A percentile compares a stretch with the other conserved stretches of the same genome.
These are phyloP conservation scores for Solanum neorickii DNA, from an alignment of 257 asterid genomes.

Conservation along the genomic window DNA sequence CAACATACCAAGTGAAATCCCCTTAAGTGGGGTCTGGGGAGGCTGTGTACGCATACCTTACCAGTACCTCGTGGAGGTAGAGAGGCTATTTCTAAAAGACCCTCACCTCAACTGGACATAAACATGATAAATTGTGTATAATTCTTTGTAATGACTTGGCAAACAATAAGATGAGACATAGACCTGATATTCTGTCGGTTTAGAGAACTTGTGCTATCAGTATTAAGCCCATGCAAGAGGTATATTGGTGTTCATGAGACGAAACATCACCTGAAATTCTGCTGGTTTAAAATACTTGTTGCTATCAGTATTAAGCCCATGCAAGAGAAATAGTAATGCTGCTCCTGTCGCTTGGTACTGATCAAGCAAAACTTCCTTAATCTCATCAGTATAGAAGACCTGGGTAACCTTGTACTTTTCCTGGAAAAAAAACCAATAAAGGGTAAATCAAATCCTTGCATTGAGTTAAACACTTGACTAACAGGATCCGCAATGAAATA, in stretches of 20 bases:
- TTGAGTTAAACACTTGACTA: background rate
- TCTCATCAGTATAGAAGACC: conserved; percentile 65
- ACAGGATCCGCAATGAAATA: background rate
- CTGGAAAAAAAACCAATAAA: conserved; percentile 46
- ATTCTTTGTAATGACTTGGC: background rate
- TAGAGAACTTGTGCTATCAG: conserved; percentile 28
- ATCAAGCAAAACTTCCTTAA: conserved; percentile 45
- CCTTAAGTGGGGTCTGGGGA: background rate
- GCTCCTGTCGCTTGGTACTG: conserved; percentile 53
- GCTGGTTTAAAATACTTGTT: conserved; percentile 80
- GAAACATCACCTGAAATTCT: conserved; percentile 53
- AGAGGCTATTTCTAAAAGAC: background rate
- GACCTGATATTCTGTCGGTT: conserved; percentile 80
- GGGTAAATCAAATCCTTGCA: conserved; percentile 2
- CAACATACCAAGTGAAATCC: background rate
- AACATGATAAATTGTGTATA: background rate
- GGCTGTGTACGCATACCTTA: background rate
- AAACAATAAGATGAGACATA: background rate
- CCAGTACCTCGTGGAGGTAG: background rate
- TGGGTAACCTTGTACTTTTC: conserved; percentile 56
- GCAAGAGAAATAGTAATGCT: conserved; percentile 75
- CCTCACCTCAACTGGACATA: background rate
- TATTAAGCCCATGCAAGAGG: conserved; percentile 60
- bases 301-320: conserved; percentile 89
- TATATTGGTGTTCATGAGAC: conserved; percentile 46